Evolutionary conservation across 805 yeast species (phyloP).

Genomic region (Wickerhamomyces alni): DNA sequence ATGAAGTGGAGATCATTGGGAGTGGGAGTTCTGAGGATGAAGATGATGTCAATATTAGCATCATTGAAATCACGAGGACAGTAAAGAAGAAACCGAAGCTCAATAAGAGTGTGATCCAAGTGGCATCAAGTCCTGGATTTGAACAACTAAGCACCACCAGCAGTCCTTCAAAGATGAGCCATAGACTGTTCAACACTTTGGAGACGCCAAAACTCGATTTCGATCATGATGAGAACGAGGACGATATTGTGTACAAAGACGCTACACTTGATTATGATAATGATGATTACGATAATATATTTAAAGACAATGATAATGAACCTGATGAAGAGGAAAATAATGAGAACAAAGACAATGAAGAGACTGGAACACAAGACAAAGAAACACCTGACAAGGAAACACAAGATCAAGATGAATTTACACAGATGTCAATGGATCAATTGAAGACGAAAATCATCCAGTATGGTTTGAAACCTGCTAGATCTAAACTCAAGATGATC

Average conservation of each 20-base stretch:
- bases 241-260: too few relatives aligned
- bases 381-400: too few relatives aligned
- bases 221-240: too few relatives aligned
- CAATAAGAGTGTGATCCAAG: slow-evolving; percentile 15
- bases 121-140: slow-evolving; percentile 16
- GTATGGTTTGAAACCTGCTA: slow-evolving; percentile 22
- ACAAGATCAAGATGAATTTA: slow-evolving; percentile 12
- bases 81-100: slow-evolving; percentile 12
- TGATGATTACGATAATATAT: not conserved
- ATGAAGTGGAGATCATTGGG: slow-evolving; percentile 11
- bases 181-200: too few relatives aligned
- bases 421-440: slow-evolving; percentile 14
- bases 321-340: not conserved
- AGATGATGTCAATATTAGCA: slow-evolving; percentile 18
- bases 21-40: slow-evolving; percentile 21
- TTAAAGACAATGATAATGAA: slow-evolving; percentile 5
- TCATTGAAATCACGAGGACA: slow-evolving; percentile 22
- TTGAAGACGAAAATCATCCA: slow-evolving; percentile 16
- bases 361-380: not conserved
- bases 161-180: not conserved
- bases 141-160: slow-evolving; percentile 8
- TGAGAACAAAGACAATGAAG: not conserved
- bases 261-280: too few relatives aligned
- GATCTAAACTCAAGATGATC: slow-evolving; percentile 15
- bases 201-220: too few relatives aligned